Conservation (phyloP, 768 basidiomycete genomes). For the Lactarius indigo region DNA sequence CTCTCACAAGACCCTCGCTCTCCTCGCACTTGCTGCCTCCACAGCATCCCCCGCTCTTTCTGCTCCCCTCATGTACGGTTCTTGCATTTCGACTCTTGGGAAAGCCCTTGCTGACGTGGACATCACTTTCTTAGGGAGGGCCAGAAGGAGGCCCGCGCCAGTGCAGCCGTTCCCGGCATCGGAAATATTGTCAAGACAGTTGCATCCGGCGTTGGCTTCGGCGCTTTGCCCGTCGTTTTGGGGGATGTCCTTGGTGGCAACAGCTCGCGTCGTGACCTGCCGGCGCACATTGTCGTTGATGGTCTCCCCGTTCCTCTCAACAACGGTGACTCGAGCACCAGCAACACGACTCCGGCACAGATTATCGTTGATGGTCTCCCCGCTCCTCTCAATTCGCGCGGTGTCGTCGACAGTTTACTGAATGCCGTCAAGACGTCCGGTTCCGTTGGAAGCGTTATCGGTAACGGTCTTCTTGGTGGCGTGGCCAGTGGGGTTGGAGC, state of each 20-base stretch:
- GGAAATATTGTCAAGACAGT: not conserved
- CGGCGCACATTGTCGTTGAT: not conserved
- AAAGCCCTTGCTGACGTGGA: not conserved
- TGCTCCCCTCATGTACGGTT: not conserved
- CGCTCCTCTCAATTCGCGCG: no score
- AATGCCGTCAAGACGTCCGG: no score
- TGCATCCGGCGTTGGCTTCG: not conserved
- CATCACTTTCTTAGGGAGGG: not conserved
- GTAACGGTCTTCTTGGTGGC: not conserved
- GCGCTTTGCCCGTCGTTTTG: not conserved
- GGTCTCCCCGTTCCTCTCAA: not conserved
- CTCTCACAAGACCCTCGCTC: not conserved
- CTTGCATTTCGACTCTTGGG: not conserved
- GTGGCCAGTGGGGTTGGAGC: not conserved
- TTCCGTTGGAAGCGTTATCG: not conserved
- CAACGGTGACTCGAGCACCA: no score
- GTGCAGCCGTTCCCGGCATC: not conserved
- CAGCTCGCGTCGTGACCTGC: not conserved
- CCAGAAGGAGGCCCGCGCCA: not conserved
- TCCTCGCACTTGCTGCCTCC: constrained; percentile 4
- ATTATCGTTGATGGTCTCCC: no score
- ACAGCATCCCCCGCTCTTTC: not conserved
- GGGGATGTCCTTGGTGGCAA: not conserved
- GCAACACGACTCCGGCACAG: no score
- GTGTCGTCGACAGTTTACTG: no score